Conservation (phyloP, 106 monocot genomes). For the Narthecium ossifragum region DNA sequence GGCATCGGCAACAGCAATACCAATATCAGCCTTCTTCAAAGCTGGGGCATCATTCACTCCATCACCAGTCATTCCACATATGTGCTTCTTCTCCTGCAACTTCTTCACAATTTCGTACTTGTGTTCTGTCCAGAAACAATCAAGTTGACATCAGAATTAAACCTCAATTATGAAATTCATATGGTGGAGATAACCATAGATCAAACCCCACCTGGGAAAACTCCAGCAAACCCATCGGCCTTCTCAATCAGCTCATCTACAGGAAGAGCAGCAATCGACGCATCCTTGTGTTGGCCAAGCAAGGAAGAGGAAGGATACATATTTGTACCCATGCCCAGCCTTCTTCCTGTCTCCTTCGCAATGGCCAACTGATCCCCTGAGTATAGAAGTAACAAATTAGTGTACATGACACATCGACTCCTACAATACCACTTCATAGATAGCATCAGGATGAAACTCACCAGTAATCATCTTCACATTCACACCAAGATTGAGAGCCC, state of each 20-base stretch:
- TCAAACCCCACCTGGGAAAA: conserved; percentile 31
- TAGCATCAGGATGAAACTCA: conserved; percentile 13
- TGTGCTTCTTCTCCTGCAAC: conserved; percentile 95
- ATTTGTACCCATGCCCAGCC: conserved; percentile 57
- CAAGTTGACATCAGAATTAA: not conserved
- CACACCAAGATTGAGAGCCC: conserved; percentile 92
- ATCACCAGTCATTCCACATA: conserved; percentile 97
- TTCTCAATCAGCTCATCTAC: conserved; percentile 58
- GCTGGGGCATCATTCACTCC: conserved; percentile 98
- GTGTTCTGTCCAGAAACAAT: conserved; percentile 56
- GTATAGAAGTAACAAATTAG: not conserved
- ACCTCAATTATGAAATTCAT: not conserved
- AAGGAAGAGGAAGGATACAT: conserved; percentile 60
- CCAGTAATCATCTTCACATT: conserved; percentile 99
- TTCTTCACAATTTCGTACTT: conserved; percentile 98
- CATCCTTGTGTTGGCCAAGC: conserved; percentile 49
- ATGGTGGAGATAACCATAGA: not conserved
- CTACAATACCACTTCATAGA: not conserved
- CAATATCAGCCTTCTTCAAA: conserved; percentile 98
- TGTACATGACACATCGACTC: conserved; percentile 2
- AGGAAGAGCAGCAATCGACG: conserved; percentile 34
- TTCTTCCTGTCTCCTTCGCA: conserved; percentile 51
- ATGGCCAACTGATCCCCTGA: conserved; percentile 57
- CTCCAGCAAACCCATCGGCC: conserved; percentile 59
- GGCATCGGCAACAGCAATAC: conserved; percentile 97